A percentile compares a stretch with the other conserved stretches of the same genome.
Evolutionary conservation across 2,329 filamentous ascomycete genomes (phyloP).

Genomic region (Diaporthe helianthi): DNA sequence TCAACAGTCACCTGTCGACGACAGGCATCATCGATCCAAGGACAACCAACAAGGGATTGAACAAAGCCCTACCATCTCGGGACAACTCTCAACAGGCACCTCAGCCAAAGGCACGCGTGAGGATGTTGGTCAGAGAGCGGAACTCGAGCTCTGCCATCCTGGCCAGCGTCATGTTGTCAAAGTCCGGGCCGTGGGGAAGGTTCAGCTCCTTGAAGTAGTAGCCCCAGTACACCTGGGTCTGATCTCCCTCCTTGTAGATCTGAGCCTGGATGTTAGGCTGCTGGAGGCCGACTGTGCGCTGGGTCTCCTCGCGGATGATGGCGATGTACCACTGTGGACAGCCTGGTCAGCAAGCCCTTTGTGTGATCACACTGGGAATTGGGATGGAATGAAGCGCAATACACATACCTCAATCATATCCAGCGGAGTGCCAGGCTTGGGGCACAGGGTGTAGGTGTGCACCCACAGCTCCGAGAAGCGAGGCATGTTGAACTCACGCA

Average conservation of each 20-base stretch:
- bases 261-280: conserved; percentile 51
- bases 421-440: conserved; percentile 54
- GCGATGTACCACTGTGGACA: conserved; percentile 63
- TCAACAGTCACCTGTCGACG: background rate
- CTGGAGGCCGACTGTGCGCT: conserved; percentile 47
- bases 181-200: conserved; percentile 48
- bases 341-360: background rate
- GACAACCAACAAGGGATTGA: background rate
- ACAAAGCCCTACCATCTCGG: background rate
- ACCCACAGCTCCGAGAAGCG: conserved; percentile 56
- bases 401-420: conserved; percentile 61
- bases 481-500: conserved; percentile 54
- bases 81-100: background rate
- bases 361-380: background rate
- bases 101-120: conserved; percentile 49
- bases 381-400: background rate
- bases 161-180: conserved; percentile 58
- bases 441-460: conserved; percentile 58
- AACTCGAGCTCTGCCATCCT: conserved; percentile 56
- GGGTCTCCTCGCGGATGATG: conserved; percentile 61
- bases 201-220: conserved; percentile 58
- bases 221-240: conserved; percentile 57
- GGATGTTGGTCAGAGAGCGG: conserved; percentile 55
- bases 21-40: background rate
- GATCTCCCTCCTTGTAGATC: conserved; percentile 43